Base-by-base conservation (phyloP, 1,284 basidiomycete species). In the Mycena citricolor region DNA sequence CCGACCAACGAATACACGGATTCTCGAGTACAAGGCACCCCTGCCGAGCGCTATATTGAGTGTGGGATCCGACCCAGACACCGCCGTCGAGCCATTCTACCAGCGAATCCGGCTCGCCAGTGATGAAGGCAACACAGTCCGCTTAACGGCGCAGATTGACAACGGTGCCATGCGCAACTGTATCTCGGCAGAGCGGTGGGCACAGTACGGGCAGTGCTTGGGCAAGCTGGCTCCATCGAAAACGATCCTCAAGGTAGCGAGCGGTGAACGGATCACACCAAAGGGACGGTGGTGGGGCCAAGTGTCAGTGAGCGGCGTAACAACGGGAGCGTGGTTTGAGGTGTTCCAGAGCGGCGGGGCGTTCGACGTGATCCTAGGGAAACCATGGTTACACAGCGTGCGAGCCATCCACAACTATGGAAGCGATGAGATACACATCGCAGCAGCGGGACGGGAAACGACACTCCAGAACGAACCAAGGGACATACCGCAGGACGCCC, bases 301-400 rank as follows among this genome's bases (percentile, higher is more conserved):
- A 1, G 42, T 44, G 1, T 5, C 14, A 7, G 35, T 51, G 1
- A 39, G 39, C 6, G 39, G 44, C 6, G 26, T 45, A 6, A 26
- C 16, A 0, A 37, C 19, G 8, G 21, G 10, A 5, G 37, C 29
- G 13, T 42, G 23, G 31, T 51, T 51, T 13, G 49, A 51, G 26
- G 43, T 51, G n/a, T 51, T 46, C 32, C 37, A 44, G 5, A 30
- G 44, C 25, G 26, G 24, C 5, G 40, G 32, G 1, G 34, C 35
- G n/a, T 46, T 44, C 30, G 33, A 41, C 10, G 20, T 51, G 14
- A 14, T 51, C 4, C 40, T 51, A 5, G 49, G 49, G 3, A 51
- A 51, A 26, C 44, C 49, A 5, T 44, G 42, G 39, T 41, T 51
- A 5, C 43, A 42, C 24, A 38, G 33, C 21, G 20, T 51, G 5